Evolutionary conservation across 805 yeast species (phyloP), one percentile per base, ranked within the genome.

Genomic region (Ogataea nakhonphanomensis): DNA sequence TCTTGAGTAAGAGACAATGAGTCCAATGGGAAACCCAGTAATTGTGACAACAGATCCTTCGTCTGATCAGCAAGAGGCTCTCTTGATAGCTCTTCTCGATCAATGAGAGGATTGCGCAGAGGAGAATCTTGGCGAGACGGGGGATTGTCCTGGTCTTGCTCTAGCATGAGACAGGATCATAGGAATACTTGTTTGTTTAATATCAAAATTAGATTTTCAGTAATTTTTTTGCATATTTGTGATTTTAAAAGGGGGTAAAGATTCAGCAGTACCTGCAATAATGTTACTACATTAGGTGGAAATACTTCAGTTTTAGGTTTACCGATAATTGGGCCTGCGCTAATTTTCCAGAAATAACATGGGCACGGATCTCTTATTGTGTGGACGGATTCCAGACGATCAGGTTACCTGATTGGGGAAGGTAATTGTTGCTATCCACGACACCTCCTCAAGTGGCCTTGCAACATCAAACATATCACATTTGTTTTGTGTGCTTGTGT

Each of bases 1-100:
- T 67, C 69, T 13, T 57, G 50, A 11, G 54, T 57, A 38, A 58
- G 65, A 3, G 69, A 66, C 64, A 65, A 58, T 12, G 48, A 40
- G 12, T 39, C 34, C 11, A 47, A 8, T 7, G 25, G 36, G 21
- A 43, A 37, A 12, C 51, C 54, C 9, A 45, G 39, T 15, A 45
- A 12, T 15, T 41, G 40, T 3, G 48, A 37, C 15, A 49, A 31
- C 32, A 30, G 33, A 9, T 33, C 40, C 40, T 25, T 23, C n/a
- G 31, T 22, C 25, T 24, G 39, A 15, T 13, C 22, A 13, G 8
- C 26, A 11, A 12, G 21, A 8, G 33, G 22, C 14, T 27, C 29
- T 26, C 4, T 37, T 7, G 31, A 26, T 14, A 37, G 14, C 27
- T 32, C 37, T 12, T 30, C 15, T 20, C 30, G 15, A 21, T 17